These are phyloP conservation scores for Neofusicoccum kwambonambiense DNA, from an alignment of 2,329 filamentous ascomycete species.

Conservation along the genomic window DNA sequence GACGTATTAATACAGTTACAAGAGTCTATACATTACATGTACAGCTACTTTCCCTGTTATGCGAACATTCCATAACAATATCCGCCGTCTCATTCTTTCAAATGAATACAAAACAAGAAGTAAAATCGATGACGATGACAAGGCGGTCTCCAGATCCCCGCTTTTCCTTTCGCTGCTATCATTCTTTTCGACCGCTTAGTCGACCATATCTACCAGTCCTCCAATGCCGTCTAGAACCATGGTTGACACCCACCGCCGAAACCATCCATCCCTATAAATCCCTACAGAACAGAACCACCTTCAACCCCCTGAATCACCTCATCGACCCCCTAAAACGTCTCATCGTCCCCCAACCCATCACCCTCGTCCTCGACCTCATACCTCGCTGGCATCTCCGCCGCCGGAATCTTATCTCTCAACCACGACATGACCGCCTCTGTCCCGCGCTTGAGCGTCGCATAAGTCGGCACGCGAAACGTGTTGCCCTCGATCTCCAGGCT, in stretches of 20 bases:
- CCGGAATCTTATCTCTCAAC: conserved; percentile 70
- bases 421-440: conserved; percentile 82
- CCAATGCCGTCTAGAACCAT: too few species aligned
- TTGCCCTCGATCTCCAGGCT: conserved; percentile 80
- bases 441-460: conserved; percentile 79
- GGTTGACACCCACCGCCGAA: too few species aligned
- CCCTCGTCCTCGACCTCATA: background rate
- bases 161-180: too few species aligned
- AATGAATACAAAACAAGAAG: background rate
- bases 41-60: background rate
- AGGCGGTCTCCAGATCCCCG: background rate
- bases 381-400: conserved; percentile 18
- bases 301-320: background rate
- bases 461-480: conserved; percentile 81
- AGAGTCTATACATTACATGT: background rate
- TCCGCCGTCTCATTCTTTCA: background rate
- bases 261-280: background rate
- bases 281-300: too few species aligned
- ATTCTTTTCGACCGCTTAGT: too few species aligned
- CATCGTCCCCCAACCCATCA: background rate
- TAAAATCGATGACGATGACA: background rate
- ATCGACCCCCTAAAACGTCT: background rate
- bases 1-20: background rate
- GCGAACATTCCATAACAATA: background rate
- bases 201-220: too few species aligned